A percentile compares a stretch with the other conserved stretches of the same genome.
phyloP scores from a whole-genome alignment of 306 rosid species.

The Urtica urens region DNA sequence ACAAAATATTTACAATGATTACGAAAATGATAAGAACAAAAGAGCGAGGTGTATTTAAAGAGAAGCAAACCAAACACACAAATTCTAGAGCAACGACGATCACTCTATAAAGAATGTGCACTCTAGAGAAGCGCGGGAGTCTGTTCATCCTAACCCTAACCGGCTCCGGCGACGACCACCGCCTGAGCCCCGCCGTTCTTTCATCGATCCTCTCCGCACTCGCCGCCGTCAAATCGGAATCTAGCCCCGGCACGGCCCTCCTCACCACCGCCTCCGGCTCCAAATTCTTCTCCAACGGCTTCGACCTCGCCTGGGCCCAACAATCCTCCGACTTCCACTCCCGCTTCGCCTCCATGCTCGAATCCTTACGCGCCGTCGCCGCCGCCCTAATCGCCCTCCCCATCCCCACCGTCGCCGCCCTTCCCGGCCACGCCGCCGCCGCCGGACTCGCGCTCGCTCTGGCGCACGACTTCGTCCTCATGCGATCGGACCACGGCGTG shows the following conservation, averaged over 20 bases:
- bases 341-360: constrained; percentile 35
- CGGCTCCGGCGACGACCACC: constrained; percentile 50
- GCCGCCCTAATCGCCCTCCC: constrained; percentile 53
- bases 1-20: too few relatives aligned
- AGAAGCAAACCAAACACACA: too few relatives aligned
- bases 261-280: constrained; percentile 54
- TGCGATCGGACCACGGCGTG: constrained; percentile 53
- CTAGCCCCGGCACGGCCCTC: constrained; percentile 50
- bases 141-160: constrained; percentile 44
- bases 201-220: constrained; percentile 35
- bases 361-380: constrained; percentile 30
- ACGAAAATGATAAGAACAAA: too few relatives aligned
- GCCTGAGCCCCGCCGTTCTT: constrained; percentile 40
- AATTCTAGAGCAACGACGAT: not conserved
- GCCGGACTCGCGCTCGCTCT: constrained; percentile 47
- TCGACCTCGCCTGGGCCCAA: constrained; percentile 59
- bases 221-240: constrained; percentile 25
- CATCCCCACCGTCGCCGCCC: constrained; percentile 60
- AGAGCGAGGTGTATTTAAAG: too few relatives aligned
- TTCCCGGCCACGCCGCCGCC: constrained; percentile 56
- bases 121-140: constrained; percentile 47
- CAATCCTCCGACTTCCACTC: constrained; percentile 28
- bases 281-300: constrained; percentile 64
- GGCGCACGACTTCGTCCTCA: constrained; percentile 50
- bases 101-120: constrained; percentile 33